Percentiles rank a stretch among this genome's conserved stretches.
These are phyloP conservation scores for Coemansia sp. DNA, from an alignment of 192 early-diverging fungal species.

Conservation along the genomic window DNA sequence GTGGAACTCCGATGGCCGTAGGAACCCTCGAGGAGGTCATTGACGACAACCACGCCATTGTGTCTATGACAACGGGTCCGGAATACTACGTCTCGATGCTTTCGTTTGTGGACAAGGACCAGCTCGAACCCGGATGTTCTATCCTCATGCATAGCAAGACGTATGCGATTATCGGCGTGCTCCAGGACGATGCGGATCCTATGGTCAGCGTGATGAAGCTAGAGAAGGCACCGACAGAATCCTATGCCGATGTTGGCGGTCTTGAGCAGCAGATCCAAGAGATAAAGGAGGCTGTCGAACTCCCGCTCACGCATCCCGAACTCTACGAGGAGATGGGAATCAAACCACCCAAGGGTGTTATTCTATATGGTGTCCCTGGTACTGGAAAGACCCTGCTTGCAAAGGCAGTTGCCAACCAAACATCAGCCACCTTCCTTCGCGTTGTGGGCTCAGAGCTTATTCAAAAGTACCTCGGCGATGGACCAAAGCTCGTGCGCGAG, in stretches of 20 bases:
- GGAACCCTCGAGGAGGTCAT: constrained; percentile 98
- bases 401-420: constrained; percentile 98
- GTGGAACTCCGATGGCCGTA: constrained; percentile 96
- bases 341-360: constrained; percentile 96
- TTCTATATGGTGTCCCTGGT: constrained; percentile 93
- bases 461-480: constrained; percentile 99
- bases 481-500: constrained; percentile 96
- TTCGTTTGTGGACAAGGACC: constrained; percentile 99
- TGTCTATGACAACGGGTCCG: constrained; percentile 86
- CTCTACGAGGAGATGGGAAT: constrained; percentile 99
- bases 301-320: constrained; percentile 96
- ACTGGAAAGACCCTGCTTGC: constrained; percentile 93
- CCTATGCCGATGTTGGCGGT: constrained; percentile 97
- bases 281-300: constrained; percentile 96
- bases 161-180: constrained; percentile 91
- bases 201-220: constrained; percentile 99
- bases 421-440: constrained; percentile 95
- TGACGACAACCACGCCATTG: constrained; percentile 99
- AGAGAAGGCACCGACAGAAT: constrained; percentile 97
- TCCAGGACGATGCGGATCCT: constrained; percentile 93
- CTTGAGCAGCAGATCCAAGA: constrained; percentile 97
- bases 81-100: constrained; percentile 98
- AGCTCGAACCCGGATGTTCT: constrained; percentile 95
- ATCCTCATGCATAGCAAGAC: constrained; percentile 92
- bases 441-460: constrained; percentile 97